Conservation (phyloP, 768 basidiomycete species). For the Candolleomyces eurysporus region DNA sequence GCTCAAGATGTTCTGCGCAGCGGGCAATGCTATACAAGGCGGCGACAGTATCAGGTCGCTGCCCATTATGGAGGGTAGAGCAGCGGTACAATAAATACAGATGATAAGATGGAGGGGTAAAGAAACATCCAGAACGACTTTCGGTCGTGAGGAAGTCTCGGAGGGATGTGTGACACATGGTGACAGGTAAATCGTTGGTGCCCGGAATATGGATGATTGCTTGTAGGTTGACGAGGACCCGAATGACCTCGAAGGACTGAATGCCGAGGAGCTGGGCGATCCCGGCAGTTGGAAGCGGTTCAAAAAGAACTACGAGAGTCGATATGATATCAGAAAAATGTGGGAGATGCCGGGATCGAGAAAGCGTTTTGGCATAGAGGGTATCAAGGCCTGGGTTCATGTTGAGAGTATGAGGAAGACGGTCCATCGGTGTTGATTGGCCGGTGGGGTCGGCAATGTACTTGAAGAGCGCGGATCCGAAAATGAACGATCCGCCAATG, state of each 20-base stretch:
- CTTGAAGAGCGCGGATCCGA: background rate
- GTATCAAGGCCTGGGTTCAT: background rate
- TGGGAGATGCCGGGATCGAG: background rate
- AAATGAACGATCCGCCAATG: constrained; percentile 20
- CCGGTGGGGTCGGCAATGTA: background rate
- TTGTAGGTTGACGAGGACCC: background rate
- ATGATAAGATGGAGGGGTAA: background rate
- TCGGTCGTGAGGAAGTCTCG: background rate
- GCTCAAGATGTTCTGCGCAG: too few relatives aligned
- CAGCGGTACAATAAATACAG: too few relatives aligned
- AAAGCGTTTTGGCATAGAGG: background rate
- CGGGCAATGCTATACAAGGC: too few relatives aligned
- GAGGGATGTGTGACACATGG: background rate
- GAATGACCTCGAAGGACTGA: background rate
- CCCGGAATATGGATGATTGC: background rate
- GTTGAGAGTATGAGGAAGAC: background rate
- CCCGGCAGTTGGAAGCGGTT: background rate
- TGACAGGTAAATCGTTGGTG: background rate
- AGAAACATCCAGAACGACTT: background rate
- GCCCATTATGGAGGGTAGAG: too few relatives aligned
- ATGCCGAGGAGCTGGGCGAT: background rate
- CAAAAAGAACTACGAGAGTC: background rate
- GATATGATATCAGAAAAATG: background rate
- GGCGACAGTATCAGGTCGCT: too few relatives aligned
- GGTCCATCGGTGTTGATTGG: background rate